phyloP scores from a whole-genome alignment of 306 rosid species.

The Phaseolus lunatus region DNA sequence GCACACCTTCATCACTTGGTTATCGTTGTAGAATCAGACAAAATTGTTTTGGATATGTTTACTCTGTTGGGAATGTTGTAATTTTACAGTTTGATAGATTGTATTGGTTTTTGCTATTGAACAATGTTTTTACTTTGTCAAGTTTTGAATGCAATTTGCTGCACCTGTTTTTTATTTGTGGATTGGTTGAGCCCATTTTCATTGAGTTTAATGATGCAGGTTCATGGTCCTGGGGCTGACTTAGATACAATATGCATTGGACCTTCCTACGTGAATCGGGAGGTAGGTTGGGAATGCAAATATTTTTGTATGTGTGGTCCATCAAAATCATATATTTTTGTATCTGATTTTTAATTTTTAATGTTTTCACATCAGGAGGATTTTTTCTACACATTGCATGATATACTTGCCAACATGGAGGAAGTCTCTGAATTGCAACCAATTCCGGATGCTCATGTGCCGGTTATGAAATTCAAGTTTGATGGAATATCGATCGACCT shows the following conservation, averaged over 20 bases:
- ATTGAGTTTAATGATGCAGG: conserved; percentile 46
- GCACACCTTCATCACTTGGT: neutral
- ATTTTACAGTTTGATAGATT: conserved; percentile 4
- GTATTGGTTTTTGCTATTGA: neutral
- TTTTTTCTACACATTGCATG: conserved; percentile 80
- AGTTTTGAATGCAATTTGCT: neutral
- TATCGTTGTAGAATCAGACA: conserved; percentile 21
- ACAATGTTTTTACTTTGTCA: neutral
- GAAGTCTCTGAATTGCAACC: conserved; percentile 88
- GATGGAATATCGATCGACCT: conserved; percentile 88
- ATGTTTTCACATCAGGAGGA: conserved; percentile 64
- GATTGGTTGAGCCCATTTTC: neutral
- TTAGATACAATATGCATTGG: conserved; percentile 89
- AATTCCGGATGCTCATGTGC: conserved; percentile 94
- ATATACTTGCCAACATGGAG: conserved; percentile 69
- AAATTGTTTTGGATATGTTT: neutral
- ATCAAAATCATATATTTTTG: neutral
- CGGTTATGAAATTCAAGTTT: conserved; percentile 93
- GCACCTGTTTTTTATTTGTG: neutral
- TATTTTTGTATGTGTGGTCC: neutral
- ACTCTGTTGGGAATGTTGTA: neutral
- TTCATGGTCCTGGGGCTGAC: conserved; percentile 94
- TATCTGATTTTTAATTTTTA: neutral
- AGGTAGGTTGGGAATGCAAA: conserved; percentile 48
- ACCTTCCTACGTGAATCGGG: conserved; percentile 82